Base-by-base conservation (phyloP, 2,329 filamentous ascomycete genomes). In the Hymenoscyphus salicellus region DNA sequence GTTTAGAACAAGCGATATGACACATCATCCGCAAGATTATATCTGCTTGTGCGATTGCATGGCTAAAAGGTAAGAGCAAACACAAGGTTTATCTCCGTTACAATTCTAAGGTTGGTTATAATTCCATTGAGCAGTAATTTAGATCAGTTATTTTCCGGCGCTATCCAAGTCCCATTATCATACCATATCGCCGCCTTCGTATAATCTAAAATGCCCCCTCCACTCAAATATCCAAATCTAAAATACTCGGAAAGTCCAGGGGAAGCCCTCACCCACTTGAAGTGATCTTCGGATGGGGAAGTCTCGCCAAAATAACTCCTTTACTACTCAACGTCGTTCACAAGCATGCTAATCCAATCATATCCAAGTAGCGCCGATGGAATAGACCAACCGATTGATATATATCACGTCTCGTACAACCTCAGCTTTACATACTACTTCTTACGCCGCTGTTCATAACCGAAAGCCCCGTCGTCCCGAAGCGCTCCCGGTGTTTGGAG, bases 321-420 rank as follows among this genome's bases (percentile, higher is more conserved):
- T 75, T 89, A 92, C 28, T 90, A 81, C 77, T 96, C 92, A 0
- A 96, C 92, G 70, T 96, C 92, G 72, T 96, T 95, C 68, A 96
- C 89, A 0, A 96, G 79, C n/a, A 95, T 83, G 73, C 88, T 92
- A 65, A 95, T 83, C 16, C 91, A 92, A 71, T 94, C 89, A 70
- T 87, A 92, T 30, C n/a, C 55, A 82, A 78, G 10, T 80, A 78
- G 83, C 0, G 90, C 86, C 0, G 95, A 97, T 78, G 98, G 89
- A n/a, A 98, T 84, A 58, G 98, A 6, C 46, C 46, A 52, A 26
- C 46, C n/a, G n/a, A n/a, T n/a, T n/a, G n/a, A n/a, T n/a, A n/a
- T n/a, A n/a, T n/a, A n/a, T n/a, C n/a, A n/a, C n/a, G n/a, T n/a
- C n/a, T n/a, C n/a, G n/a, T n/a, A n/a, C n/a, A n/a, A n/a, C n/a